Evolutionary conservation across 2,329 filamentous ascomycete species (phyloP).

Genomic region (Fusarium sp.): DNA sequence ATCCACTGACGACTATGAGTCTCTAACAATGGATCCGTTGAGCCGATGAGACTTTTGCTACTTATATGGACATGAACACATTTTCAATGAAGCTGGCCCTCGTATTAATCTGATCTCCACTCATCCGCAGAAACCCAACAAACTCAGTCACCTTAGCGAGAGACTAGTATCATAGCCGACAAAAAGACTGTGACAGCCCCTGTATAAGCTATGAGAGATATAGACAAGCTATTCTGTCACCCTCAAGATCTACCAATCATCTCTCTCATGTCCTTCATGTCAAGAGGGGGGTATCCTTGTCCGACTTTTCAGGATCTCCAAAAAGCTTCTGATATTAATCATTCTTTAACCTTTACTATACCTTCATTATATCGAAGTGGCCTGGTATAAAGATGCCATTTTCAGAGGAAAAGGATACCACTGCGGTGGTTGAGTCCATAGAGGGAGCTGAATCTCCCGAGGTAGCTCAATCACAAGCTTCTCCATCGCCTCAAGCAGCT

Average conservation of each 20-base stretch:
- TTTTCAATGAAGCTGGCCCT: background rate
- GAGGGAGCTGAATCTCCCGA: background rate
- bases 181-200: background rate
- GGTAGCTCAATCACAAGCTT: background rate
- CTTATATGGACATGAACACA: background rate
- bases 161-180: background rate
- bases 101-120: background rate
- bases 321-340: background rate
- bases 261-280: background rate
- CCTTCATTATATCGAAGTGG: background rate
- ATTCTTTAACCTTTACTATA: background rate
- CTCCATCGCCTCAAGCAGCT: background rate
- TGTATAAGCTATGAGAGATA: no score
- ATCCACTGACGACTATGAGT: background rate
- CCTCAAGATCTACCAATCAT: background rate
- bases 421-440: background rate
- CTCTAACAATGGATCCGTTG: background rate
- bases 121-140: background rate
- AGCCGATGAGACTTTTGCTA: background rate
- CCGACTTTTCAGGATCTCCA: background rate
- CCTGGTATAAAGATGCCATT: background rate
- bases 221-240: background rate
- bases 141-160: slow-evolving; percentile 9
- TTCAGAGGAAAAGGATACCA: background rate
- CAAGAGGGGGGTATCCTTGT: background rate